A percentile compares a stretch with the other conserved stretches of the same genome.
Conservation (phyloP, 2,329 filamentous ascomycete species). For the Xylaria polymorpha region DNA sequence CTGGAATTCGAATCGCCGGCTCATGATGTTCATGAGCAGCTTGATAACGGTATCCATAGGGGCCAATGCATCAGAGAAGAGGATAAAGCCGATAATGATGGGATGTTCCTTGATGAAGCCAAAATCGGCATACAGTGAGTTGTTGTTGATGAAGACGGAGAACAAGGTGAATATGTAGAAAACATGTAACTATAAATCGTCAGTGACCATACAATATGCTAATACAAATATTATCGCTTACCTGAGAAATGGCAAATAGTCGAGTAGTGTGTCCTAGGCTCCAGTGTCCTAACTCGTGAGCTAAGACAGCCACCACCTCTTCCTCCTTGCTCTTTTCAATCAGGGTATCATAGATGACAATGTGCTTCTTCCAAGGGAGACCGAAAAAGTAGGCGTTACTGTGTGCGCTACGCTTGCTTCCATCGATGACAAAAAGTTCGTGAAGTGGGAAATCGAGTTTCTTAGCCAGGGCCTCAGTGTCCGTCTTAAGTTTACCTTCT, state of each 20-base stretch:
- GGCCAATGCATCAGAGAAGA: constrained; percentile 95
- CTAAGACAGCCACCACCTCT: constrained; percentile 94
- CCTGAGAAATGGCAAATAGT: constrained; percentile 86
- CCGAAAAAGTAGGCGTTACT: constrained; percentile 97
- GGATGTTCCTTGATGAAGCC: constrained; percentile 86
- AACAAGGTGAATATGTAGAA: constrained; percentile 98
- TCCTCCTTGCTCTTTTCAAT: constrained; percentile 93
- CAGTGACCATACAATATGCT: constrained; percentile 36
- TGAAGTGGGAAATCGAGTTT: constrained; percentile 90
- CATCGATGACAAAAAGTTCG: constrained; percentile 94
- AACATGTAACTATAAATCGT: constrained; percentile 77
- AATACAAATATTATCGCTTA: constrained; percentile 53
- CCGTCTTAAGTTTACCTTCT: constrained; percentile 86
- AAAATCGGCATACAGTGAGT: constrained; percentile 88
- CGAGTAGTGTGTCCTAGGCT: constrained; percentile 94
- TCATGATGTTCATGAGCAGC: constrained; percentile 94
- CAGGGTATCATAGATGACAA: constrained; percentile 98
- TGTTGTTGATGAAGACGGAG: constrained; percentile 97
- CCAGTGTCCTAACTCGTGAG: constrained; percentile 98
- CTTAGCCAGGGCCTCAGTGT: constrained; percentile 84
- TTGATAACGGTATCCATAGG: constrained; percentile 96
- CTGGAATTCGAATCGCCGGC: constrained; percentile 94
- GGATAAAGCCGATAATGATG: constrained; percentile 95
- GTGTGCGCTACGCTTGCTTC: constrained; percentile 87
- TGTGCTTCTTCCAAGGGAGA: constrained; percentile 99